Evolutionary conservation across 2,329 filamentous ascomycete genomes (phyloP), one percentile per base, ranked within the genome.

Genomic region (Mycosphaerelloides madeirae): DNA sequence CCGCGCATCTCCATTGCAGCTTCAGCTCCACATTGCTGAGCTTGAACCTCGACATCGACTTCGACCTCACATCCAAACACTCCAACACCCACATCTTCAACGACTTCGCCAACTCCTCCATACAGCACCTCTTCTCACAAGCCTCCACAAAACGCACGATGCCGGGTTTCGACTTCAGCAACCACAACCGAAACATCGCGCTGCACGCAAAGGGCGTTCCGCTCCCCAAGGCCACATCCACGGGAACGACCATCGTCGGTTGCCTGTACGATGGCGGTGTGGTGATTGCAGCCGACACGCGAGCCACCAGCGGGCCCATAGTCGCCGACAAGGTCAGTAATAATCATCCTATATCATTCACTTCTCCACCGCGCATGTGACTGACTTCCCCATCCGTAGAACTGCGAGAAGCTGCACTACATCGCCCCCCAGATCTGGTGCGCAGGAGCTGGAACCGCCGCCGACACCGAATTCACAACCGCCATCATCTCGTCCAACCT

Each of bases 321-420:
- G 93, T 98, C 60, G 94, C 94, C 71, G 93, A 98, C 81, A 98
- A 98, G 78, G 81, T 81, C 69, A 44, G 64, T 51, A 29, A 6
- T 29, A 38, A 16, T 16, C 11, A 25, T 18, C n/a, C n/a, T n/a
- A n/a, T n/a, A n/a, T n/a, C n/a, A n/a, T n/a, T n/a, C n/a, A n/a
- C n/a, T n/a, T n/a, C n/a, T n/a, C n/a, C n/a, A n/a, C n/a, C n/a
- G n/a, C n/a, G n/a, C n/a, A n/a, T n/a, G n/a, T 25, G 22, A 41
- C 45, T 50, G 37, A 52, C 38, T 39, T 7, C 38, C 25, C 36
- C 25, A 12, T n/a, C 14, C 11, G 13, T 41, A 67, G 87, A 98
- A 98, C 80, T 97, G 93, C 77, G 91, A 98, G 75, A 98, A 98
- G 77, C 83, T 98, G 55, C 93, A 98, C 76, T 98, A 94, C 78